A percentile compares a stretch with the other conserved stretches of the same genome.
Evolutionary conservation across 768 basidiomycete genomes (phyloP).

Genomic region (Cystoderma amianthinum): DNA sequence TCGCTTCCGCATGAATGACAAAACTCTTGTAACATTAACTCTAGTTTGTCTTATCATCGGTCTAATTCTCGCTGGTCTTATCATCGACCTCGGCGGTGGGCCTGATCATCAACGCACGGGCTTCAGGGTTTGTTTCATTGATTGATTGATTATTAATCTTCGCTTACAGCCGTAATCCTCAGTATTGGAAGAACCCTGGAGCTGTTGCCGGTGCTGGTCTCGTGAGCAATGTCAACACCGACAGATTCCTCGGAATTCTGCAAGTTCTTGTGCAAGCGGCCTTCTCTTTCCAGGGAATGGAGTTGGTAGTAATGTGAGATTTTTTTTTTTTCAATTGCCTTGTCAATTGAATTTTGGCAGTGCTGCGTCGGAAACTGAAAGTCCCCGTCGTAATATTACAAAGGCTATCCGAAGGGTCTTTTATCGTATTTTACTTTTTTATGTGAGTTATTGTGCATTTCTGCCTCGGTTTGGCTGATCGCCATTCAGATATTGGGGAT

Average conservation of each 20-base stretch:
- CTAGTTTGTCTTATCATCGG: constrained; percentile 53
- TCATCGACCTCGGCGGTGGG: constrained; percentile 76
- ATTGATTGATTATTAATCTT: constrained; percentile 2
- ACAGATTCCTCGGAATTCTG: constrained; percentile 39
- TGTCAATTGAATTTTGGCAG: constrained; percentile 19
- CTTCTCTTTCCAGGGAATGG: constrained; percentile 77
- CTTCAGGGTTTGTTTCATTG: constrained; percentile 42
- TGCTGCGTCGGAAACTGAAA: constrained; percentile 71
- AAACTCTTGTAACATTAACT: not conserved
- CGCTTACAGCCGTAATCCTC: not conserved
- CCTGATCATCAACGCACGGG: constrained; percentile 61
- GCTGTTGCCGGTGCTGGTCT: constrained; percentile 37
- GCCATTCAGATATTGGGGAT: constrained; percentile 52
- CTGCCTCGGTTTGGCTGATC: not conserved
- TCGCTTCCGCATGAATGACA: constrained; percentile 8
- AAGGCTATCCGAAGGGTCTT: constrained; percentile 75
- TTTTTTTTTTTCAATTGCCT: not conserved
- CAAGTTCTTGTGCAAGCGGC: constrained; percentile 45
- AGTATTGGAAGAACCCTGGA: constrained; percentile 76
- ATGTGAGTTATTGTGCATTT: constrained; percentile 25
- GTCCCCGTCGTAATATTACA: constrained; percentile 72
- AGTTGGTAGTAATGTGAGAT: constrained; percentile 60
- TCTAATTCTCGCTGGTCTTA: constrained; percentile 54
- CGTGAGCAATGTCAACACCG: constrained; percentile 32
- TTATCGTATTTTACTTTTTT: constrained; percentile 76